Percentiles rank a stretch among this genome's conserved stretches.
phyloP scores from a whole-genome alignment of 2,329 filamentous ascomycete species.

The Pyrenophora seminiperda region DNA sequence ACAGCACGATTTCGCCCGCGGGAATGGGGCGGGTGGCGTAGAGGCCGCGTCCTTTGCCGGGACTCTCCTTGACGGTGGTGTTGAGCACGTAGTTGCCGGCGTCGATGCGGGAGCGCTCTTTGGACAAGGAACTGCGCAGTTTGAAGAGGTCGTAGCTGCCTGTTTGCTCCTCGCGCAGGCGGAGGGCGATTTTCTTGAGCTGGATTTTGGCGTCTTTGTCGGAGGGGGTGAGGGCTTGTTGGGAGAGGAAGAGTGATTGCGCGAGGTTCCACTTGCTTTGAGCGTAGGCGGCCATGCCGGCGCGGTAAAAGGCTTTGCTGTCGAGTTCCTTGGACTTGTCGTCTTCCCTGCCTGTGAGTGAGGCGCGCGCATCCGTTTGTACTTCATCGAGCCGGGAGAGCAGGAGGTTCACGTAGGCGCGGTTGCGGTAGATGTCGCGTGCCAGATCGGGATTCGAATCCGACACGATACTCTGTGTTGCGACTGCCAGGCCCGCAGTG shows the following conservation, averaged over 20 bases:
- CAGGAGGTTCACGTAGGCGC: conserved; percentile 41
- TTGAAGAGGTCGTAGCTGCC: conserved; percentile 47
- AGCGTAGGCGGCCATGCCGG: conserved; percentile 54
- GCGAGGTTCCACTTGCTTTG: conserved; percentile 49
- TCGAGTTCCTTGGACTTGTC: conserved; percentile 34
- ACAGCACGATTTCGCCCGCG: conserved; percentile 59
- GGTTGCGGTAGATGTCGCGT: conserved; percentile 45
- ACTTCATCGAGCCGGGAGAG: conserved; percentile 39
- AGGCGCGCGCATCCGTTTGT: conserved; percentile 36
- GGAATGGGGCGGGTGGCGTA: conserved; percentile 57
- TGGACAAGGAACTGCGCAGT: conserved; percentile 46
- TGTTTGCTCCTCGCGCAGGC: conserved; percentile 46
- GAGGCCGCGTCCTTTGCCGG: conserved; percentile 55
- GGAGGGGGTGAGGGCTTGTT: conserved; percentile 40
- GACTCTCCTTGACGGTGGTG: conserved; percentile 51
- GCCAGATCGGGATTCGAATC: conserved; percentile 26
- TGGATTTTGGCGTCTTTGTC: conserved; percentile 42
- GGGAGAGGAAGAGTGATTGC: conserved; percentile 41
- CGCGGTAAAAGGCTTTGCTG: conserved; percentile 55
- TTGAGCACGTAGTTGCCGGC: conserved; percentile 54
- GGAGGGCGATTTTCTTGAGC: conserved; percentile 26
- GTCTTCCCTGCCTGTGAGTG: conserved; percentile 33
- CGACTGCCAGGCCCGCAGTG: conserved; percentile 37
- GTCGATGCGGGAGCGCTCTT: conserved; percentile 54
- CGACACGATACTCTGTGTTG: conserved; percentile 18